Percentiles rank a stretch among this genome's conserved stretches.
Conservation (phyloP, 441 rosid species). For the Populus trichocarpa region DNA sequence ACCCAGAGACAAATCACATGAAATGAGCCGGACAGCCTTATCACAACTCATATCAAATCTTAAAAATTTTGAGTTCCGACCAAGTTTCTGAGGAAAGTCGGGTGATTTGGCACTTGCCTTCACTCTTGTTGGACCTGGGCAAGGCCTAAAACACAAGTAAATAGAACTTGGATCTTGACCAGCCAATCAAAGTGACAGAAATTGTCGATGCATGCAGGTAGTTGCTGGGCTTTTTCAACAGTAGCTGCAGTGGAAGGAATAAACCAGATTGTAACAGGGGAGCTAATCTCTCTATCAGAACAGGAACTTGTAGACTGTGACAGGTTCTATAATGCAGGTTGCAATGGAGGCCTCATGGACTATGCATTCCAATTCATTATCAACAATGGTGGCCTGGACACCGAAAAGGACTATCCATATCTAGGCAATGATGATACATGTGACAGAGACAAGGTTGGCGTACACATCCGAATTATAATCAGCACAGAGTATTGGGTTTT, state of each 20-base stretch:
- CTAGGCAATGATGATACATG: conserved; percentile 46
- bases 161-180: background rate
- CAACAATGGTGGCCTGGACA: conserved; percentile 68
- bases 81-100: background rate
- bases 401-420: conserved; percentile 73
- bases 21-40: background rate
- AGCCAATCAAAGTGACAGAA: background rate
- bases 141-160: background rate
- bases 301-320: conserved; percentile 88
- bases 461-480: background rate
- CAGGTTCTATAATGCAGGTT: conserved; percentile 58
- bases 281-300: conserved; percentile 61
- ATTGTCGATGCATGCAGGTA: conserved; percentile 37
- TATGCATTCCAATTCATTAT: conserved; percentile 76
- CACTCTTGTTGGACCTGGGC: background rate
- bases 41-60: background rate
- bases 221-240: conserved; percentile 89
- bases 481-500: background rate
- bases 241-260: conserved; percentile 84
- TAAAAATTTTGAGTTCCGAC: background rate
- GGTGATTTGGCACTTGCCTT: background rate
- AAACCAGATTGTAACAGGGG: conserved; percentile 66
- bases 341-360: conserved; percentile 87
- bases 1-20: background rate
- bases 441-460: conserved; percentile 49